Conservation (phyloP, 495 filamentous ascomycete genomes). For the Penicillium lagena region DNA sequence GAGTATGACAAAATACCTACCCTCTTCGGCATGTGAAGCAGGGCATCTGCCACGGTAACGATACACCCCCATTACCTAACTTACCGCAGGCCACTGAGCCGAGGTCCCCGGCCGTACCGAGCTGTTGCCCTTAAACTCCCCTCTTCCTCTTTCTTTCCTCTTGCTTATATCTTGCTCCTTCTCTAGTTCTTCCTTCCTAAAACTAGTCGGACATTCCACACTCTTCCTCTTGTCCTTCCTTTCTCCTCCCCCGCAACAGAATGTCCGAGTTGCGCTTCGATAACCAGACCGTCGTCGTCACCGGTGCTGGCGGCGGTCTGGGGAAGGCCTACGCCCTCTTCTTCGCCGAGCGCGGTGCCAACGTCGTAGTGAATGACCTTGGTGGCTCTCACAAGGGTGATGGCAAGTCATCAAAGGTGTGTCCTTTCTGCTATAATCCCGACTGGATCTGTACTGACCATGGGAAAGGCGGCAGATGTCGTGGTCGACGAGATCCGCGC, state of each 20-base stretch:
- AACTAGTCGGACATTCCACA: neutral
- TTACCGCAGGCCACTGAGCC: conserved; percentile 30
- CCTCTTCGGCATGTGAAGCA: conserved; percentile 35
- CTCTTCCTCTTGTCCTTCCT: conserved; percentile 7
- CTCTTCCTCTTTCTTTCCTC: conserved; percentile 17
- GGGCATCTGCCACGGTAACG: conserved; percentile 21
- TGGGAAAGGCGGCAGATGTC: conserved; percentile 75
- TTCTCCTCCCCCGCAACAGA: conserved; percentile 19
- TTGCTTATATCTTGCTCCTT: neutral
- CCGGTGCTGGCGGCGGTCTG: conserved; percentile 90
- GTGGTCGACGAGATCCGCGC: conserved; percentile 92
- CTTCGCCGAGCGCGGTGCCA: conserved; percentile 88
- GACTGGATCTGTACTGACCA: conserved; percentile 11
- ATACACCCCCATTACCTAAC: conserved; percentile 14
- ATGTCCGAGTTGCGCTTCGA: conserved; percentile 89
- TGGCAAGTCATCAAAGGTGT: conserved; percentile 79
- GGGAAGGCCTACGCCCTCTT: conserved; percentile 90
- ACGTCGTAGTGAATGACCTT: conserved; percentile 95
- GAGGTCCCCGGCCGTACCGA: conserved; percentile 37
- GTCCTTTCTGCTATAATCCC: neutral
- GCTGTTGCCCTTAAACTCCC: conserved; percentile 29
- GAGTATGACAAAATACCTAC: no score
- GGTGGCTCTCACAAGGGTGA: conserved; percentile 93
- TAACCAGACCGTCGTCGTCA: conserved; percentile 94
- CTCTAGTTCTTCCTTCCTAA: conserved; percentile 9